A percentile compares a stretch with the other conserved stretches of the same genome.
Evolutionary conservation across 1,284 basidiomycete species (phyloP).

Genomic region (Rhodotorula sp.): DNA sequence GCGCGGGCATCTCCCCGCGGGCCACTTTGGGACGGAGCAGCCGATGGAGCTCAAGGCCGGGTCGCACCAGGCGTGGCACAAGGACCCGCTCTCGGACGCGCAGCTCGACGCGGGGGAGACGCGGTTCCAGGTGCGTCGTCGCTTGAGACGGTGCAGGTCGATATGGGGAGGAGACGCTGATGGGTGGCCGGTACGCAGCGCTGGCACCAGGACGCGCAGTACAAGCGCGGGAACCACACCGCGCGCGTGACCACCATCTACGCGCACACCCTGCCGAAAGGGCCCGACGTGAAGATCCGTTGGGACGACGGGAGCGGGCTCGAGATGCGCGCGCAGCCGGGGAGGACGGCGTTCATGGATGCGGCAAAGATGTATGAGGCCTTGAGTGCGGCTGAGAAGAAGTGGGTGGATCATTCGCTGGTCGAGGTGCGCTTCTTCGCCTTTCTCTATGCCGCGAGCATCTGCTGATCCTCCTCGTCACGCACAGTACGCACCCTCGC

Average conservation of each 20-base stretch:
- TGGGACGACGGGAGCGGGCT: not conserved
- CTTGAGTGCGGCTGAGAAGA: not conserved
- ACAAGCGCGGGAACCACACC: slow-evolving; percentile 6
- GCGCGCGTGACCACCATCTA: slow-evolving; percentile 8
- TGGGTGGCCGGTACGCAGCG: not conserved
- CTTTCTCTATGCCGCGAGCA: too few relatives aligned
- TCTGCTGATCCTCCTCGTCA: too few relatives aligned
- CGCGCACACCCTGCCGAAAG: not conserved
- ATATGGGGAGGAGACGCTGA: too few relatives aligned
- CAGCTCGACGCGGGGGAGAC: slow-evolving; percentile 5
- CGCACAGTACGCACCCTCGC: not conserved
- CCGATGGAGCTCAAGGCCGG: not conserved
- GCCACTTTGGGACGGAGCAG: slow-evolving; percentile 9
- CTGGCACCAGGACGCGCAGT: slow-evolving; percentile 6
- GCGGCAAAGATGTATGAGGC: not conserved
- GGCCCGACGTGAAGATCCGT: not conserved
- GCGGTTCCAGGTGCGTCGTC: slow-evolving; percentile 3
- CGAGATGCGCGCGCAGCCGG: not conserved
- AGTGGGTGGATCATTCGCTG: not conserved
- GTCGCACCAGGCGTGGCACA: slow-evolving; percentile 7
- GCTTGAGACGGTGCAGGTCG: not conserved
- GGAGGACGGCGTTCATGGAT: slow-evolving; percentile 8
- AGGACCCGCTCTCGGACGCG: not conserved
- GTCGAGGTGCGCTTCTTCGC: not conserved
- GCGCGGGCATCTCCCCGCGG: not conserved